Conservation (phyloP, 2,329 filamentous ascomycete species). For the Cadophora gregata region DNA sequence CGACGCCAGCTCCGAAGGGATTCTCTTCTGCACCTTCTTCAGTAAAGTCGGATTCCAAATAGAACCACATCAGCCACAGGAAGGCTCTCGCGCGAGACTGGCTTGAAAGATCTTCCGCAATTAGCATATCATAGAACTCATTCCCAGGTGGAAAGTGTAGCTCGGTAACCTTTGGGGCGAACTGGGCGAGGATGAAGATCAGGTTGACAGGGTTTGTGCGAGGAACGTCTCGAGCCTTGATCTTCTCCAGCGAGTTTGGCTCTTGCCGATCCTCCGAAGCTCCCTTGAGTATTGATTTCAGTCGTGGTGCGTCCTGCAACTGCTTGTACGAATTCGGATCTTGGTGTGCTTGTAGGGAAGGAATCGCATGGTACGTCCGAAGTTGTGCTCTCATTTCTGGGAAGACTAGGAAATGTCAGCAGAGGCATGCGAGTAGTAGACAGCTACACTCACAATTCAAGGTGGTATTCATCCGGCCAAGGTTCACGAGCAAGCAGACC, state of each 20-base stretch:
- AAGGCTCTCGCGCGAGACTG: slow-evolving; percentile 85
- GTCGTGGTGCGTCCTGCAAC: slow-evolving; percentile 89
- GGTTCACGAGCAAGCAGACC: slow-evolving; percentile 96
- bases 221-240: slow-evolving; percentile 72
- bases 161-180: slow-evolving; percentile 90
- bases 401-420: slow-evolving; percentile 71
- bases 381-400: slow-evolving; percentile 98
- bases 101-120: slow-evolving; percentile 85
- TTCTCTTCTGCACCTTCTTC: slow-evolving; percentile 87
- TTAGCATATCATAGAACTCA: slow-evolving; percentile 96
- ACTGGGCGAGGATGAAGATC: slow-evolving; percentile 91
- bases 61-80: slow-evolving; percentile 99
- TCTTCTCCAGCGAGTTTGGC: slow-evolving; percentile 81
- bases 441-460: slow-evolving; percentile 76
- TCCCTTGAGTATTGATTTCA: slow-evolving; percentile 97
- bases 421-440: slow-evolving; percentile 13
- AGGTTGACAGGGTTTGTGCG: slow-evolving; percentile 96
- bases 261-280: slow-evolving; percentile 91
- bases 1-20: slow-evolving; percentile 79
- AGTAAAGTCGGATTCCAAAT: slow-evolving; percentile 93
- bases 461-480: slow-evolving; percentile 98
- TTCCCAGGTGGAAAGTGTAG: slow-evolving; percentile 83
- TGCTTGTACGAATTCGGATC: slow-evolving; percentile 98
- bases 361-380: slow-evolving; percentile 97
- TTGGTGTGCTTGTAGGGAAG: slow-evolving; percentile 91